Conservation (phyloP, 805 yeast species). For the Yarrowia sp. region DNA sequence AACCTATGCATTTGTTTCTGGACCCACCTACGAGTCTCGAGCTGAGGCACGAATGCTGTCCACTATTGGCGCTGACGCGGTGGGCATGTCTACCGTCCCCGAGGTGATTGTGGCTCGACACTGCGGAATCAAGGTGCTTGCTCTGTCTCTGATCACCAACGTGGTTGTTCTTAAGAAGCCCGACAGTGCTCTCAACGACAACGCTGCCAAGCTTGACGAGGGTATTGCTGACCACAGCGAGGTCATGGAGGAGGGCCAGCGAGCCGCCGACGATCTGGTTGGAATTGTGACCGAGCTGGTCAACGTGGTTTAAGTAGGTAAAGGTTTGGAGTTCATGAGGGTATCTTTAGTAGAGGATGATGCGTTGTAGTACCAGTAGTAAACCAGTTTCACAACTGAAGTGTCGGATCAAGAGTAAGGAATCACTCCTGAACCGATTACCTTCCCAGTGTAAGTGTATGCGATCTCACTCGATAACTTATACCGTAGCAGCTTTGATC, state of each 20-base stretch:
- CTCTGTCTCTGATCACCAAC: conserved; percentile 86
- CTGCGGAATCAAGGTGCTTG: conserved; percentile 79
- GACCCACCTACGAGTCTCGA: conserved; percentile 92
- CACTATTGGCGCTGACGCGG: conserved; percentile 85
- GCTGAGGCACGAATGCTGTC: conserved; percentile 86
- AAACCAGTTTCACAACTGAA: too few species aligned
- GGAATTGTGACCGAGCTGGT: conserved; percentile 56
- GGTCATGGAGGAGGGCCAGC: conserved; percentile 80
- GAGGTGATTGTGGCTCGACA: conserved; percentile 94
- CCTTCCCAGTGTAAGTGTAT: too few species aligned
- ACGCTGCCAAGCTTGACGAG: conserved; percentile 46
- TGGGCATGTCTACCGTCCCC: conserved; percentile 98
- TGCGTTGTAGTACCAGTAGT: too few species aligned
- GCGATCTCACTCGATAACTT: too few species aligned
- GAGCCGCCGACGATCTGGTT: conserved; percentile 84
- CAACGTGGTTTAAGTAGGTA: conserved; percentile 19
- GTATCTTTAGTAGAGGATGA: too few species aligned
- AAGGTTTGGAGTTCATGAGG: too few species aligned
- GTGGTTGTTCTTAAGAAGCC: conserved; percentile 69
- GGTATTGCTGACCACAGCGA: conserved; percentile 94
- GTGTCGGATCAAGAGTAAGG: too few species aligned
- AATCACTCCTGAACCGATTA: too few species aligned
- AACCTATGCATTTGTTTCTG: conserved; percentile 80
- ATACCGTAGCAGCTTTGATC: too few species aligned
- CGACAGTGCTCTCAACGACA: conserved; percentile 46